These are phyloP conservation scores for Phoma herbarum DNA, from an alignment of 2,329 filamentous ascomycete species.

Conservation along the genomic window DNA sequence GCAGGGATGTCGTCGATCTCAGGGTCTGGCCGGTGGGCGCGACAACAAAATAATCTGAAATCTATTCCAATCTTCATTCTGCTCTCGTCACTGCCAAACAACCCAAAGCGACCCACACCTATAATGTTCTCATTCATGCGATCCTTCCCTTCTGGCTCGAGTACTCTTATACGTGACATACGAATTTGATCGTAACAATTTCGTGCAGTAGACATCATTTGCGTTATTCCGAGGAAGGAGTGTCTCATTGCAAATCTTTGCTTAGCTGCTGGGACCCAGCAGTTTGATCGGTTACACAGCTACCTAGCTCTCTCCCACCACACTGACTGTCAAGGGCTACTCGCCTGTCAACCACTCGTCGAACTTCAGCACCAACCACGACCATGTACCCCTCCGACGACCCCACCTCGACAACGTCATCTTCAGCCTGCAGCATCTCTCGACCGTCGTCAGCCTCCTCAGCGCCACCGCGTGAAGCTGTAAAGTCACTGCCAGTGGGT, in stretches of 20 bases:
- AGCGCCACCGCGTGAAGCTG: slow-evolving; percentile 11
- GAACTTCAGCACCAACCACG: neutral
- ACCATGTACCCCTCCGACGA: slow-evolving; percentile 9
- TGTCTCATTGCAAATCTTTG: neutral
- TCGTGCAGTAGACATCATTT: slow-evolving; percentile 1
- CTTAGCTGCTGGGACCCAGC: neutral
- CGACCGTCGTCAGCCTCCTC: slow-evolving; percentile 27
- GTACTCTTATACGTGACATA: slow-evolving; percentile 47
- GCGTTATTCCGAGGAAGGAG: neutral
- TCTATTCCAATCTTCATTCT: neutral
- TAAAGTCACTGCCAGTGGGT: slow-evolving; percentile 30
- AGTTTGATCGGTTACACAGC: slow-evolving; percentile 6
- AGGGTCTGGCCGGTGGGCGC: slow-evolving; percentile 10
- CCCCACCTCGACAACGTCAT: slow-evolving; percentile 22
- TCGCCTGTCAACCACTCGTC: neutral
- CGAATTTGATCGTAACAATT: slow-evolving; percentile 36
- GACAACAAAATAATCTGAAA: slow-evolving; percentile 4
- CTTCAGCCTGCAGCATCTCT: slow-evolving; percentile 27
- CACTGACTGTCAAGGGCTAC: slow-evolving; percentile 1
- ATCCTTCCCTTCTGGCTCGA: slow-evolving; percentile 35
- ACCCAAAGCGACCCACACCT: slow-evolving; percentile 3
- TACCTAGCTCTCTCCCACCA: neutral
- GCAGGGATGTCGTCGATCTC: slow-evolving; percentile 9
- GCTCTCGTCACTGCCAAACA: neutral
- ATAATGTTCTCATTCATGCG: slow-evolving; percentile 39